A percentile compares a stretch with the other conserved stretches of the same genome.
These are phyloP conservation scores for Fusarium nurragi DNA, from an alignment of 2,329 filamentous ascomycete genomes.

Conservation along the genomic window DNA sequence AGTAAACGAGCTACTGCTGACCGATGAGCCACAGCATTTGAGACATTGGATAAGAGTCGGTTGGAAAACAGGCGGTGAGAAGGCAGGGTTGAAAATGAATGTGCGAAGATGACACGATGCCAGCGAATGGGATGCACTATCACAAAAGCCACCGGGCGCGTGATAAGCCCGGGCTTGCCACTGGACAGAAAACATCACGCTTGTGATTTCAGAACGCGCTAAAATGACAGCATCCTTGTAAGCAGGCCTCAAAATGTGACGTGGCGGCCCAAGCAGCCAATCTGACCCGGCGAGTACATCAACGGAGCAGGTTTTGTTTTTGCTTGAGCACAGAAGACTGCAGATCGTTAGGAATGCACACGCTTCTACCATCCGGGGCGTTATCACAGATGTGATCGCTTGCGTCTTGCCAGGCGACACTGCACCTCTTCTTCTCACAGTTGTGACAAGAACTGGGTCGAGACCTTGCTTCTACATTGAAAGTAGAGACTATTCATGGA, in stretches of 20 bases:
- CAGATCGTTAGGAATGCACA: not conserved
- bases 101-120: constrained; percentile 1
- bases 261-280: not conserved
- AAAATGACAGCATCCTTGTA: not conserved
- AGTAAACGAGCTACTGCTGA: not conserved
- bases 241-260: constrained; percentile 2
- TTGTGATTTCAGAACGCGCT: not conserved
- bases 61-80: not conserved
- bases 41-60: not conserved
- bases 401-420: not conserved
- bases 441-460: not conserved
- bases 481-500: not conserved
- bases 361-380: not conserved
- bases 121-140: not conserved
- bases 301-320: not conserved
- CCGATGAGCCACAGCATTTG: not conserved
- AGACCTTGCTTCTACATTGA: not conserved
- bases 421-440: not conserved
- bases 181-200: not conserved
- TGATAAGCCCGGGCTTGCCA: not conserved
- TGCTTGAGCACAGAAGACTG: not conserved
- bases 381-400: constrained; percentile 7
- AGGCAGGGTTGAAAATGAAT: constrained; percentile 3
- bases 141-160: constrained; percentile 2
- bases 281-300: not conserved